phyloP scores from a whole-genome alignment of 306 rosid genomes.

The Urtica urens region DNA sequence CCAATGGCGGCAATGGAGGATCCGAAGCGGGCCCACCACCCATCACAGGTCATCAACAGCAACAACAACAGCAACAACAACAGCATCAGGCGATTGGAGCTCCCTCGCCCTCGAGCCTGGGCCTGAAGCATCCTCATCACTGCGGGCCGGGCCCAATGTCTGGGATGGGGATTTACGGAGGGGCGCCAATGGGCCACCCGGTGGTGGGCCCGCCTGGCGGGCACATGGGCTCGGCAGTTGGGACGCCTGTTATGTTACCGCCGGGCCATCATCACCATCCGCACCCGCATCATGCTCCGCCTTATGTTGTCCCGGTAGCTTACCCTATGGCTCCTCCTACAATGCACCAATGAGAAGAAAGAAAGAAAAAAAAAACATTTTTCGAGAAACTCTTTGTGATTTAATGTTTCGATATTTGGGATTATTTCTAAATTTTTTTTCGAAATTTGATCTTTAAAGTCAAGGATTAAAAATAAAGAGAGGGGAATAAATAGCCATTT shows the following conservation, averaged over 20 bases:
- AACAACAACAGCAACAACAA: too few species aligned
- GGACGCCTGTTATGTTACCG: constrained; percentile 94
- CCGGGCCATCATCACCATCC: constrained; percentile 50
- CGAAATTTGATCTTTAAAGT: too few species aligned
- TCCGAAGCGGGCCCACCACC: constrained; percentile 62
- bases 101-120: constrained; percentile 22
- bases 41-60: too few species aligned
- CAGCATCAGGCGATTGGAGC: constrained; percentile 47
- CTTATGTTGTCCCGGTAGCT: constrained; percentile 81
- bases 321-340: constrained; percentile 94
- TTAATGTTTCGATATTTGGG: too few species aligned
- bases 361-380: too few species aligned
- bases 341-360: constrained; percentile 81
- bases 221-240: constrained; percentile 85
- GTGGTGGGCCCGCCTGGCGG: constrained; percentile 69
- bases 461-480: constrained; percentile 5
- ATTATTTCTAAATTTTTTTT: too few species aligned
- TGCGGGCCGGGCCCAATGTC: constrained; percentile 54
- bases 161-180: constrained; percentile 82
- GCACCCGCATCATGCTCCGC: constrained; percentile 27
- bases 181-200: constrained; percentile 78
- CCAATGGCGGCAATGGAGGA: constrained; percentile 68
- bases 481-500: neutral
- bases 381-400: too few species aligned
- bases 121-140: constrained; percentile 28